A percentile compares a stretch with the other conserved stretches of the same genome.
These are phyloP conservation scores for Aspergillus pseudonomiae DNA, from an alignment of 2,329 filamentous ascomycete genomes.

Conservation along the genomic window DNA sequence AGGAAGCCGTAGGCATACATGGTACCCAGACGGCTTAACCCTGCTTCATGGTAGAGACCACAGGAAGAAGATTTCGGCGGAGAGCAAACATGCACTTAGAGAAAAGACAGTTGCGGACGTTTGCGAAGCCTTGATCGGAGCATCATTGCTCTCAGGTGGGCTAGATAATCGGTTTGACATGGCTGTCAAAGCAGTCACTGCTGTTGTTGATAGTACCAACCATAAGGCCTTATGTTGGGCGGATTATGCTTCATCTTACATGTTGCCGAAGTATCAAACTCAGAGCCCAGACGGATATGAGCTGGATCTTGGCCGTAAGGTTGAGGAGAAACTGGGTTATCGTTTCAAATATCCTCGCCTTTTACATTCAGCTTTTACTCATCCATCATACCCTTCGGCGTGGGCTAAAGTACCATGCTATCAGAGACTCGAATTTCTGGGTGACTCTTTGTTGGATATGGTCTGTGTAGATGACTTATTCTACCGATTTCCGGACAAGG, in stretches of 20 bases:
- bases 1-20: slow-evolving; percentile 61
- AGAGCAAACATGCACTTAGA: slow-evolving; percentile 66
- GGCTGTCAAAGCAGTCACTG: slow-evolving; percentile 60
- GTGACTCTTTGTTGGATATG: slow-evolving; percentile 86
- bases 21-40: slow-evolving; percentile 83
- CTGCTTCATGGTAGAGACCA: slow-evolving; percentile 72
- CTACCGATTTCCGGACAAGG: slow-evolving; percentile 71
- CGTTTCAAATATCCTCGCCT: slow-evolving; percentile 75
- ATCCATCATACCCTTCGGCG: slow-evolving; percentile 75
- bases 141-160: slow-evolving; percentile 66
- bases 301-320: slow-evolving; percentile 65
- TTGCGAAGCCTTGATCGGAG: slow-evolving; percentile 91
- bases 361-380: slow-evolving; percentile 81
- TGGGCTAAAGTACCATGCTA: slow-evolving; percentile 85
- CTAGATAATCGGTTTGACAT: slow-evolving; percentile 57
- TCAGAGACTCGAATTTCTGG: slow-evolving; percentile 88
- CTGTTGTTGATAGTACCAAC: slow-evolving; percentile 67
- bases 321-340: slow-evolving; percentile 64
- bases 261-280: slow-evolving; percentile 71
- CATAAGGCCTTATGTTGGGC: slow-evolving; percentile 71
- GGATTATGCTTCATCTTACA: slow-evolving; percentile 74
- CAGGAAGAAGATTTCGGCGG: slow-evolving; percentile 48
- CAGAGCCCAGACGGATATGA: slow-evolving; percentile 67
- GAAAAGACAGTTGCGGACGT: slow-evolving; percentile 95
- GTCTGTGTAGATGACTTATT: slow-evolving; percentile 82